These are phyloP conservation scores for Nectriaceae sp. DNA, from an alignment of 2,329 filamentous ascomycete genomes.

Conservation along the genomic window DNA sequence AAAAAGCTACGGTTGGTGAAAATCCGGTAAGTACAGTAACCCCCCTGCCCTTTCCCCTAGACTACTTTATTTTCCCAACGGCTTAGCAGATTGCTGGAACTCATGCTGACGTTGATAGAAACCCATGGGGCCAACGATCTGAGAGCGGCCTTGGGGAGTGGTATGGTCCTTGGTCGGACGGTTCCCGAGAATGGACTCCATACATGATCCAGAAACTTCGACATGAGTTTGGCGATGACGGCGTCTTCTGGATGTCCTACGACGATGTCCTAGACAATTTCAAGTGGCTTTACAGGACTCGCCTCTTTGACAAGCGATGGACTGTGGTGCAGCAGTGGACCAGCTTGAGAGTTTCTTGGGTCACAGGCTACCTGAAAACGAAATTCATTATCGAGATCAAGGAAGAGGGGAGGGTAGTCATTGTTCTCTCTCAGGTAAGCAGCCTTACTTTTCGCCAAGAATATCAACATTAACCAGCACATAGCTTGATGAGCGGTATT, in stretches of 20 bases:
- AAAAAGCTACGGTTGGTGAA: constrained; percentile 43
- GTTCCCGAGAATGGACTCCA: constrained; percentile 72
- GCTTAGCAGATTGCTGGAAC: too few species aligned
- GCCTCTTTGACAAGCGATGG: constrained; percentile 49
- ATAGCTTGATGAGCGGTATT: constrained; percentile 49
- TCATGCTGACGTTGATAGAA: too few species aligned
- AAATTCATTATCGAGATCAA: constrained; percentile 46
- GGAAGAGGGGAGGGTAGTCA: constrained; percentile 42
- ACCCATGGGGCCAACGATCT: constrained; percentile 67
- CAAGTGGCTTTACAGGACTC: constrained; percentile 45
- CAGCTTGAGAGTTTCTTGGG: constrained; percentile 44
- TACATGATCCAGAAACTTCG: constrained; percentile 69
- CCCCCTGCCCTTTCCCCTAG: neutral
- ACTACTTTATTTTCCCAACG: neutral
- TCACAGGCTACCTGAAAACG: constrained; percentile 45
- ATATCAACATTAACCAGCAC: constrained; percentile 5
- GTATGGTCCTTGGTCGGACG: constrained; percentile 74
- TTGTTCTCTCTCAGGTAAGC: constrained; percentile 43
- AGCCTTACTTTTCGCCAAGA: too few species aligned
- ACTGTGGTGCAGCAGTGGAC: constrained; percentile 48
- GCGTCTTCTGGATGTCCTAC: constrained; percentile 52
- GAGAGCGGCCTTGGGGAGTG: constrained; percentile 55
- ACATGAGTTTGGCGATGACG: constrained; percentile 70
- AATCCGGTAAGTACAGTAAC: constrained; percentile 39
- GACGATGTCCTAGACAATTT: constrained; percentile 48